phyloP scores from a whole-genome alignment of 2,329 filamentous ascomycete genomes.

The Sporothrix schenckii region DNA sequence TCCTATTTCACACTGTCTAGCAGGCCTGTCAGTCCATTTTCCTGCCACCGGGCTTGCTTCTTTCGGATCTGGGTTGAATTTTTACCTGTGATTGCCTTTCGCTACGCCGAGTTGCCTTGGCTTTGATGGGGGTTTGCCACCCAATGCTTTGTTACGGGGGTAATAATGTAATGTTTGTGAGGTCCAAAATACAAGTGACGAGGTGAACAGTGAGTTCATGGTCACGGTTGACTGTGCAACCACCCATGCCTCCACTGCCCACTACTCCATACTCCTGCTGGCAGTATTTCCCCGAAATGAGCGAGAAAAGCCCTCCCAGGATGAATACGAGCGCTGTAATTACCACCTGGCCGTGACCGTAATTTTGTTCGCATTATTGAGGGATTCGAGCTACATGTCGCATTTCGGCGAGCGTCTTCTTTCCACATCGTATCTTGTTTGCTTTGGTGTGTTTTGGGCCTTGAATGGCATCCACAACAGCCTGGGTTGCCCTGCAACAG shows the following conservation, averaged over 20 bases:
- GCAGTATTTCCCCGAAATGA: constrained; percentile 32
- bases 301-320: constrained; percentile 13
- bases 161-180: not conserved
- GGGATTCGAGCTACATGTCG: not conserved
- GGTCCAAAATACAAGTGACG: not conserved
- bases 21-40: not conserved
- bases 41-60: not conserved
- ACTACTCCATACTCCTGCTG: not conserved
- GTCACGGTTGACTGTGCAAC: not conserved
- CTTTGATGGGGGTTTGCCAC: not conserved
- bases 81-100: constrained; percentile 12
- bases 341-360: not conserved
- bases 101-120: not conserved
- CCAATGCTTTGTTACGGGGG: not conserved
- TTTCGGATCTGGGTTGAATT: constrained; percentile 11
- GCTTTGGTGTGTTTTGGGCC: not conserved
- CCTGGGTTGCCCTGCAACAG: constrained; percentile 22
- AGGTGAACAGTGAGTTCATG: not conserved
- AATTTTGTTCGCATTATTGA: constrained; percentile 5
- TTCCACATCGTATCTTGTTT: not conserved
- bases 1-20: not conserved
- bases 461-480: constrained; percentile 4
- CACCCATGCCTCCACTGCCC: not conserved
- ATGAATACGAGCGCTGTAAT: constrained; percentile 28
- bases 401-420: not conserved